phyloP scores from a whole-genome alignment of 371 early-diverging fungal species.

The Mortierella sp. region DNA sequence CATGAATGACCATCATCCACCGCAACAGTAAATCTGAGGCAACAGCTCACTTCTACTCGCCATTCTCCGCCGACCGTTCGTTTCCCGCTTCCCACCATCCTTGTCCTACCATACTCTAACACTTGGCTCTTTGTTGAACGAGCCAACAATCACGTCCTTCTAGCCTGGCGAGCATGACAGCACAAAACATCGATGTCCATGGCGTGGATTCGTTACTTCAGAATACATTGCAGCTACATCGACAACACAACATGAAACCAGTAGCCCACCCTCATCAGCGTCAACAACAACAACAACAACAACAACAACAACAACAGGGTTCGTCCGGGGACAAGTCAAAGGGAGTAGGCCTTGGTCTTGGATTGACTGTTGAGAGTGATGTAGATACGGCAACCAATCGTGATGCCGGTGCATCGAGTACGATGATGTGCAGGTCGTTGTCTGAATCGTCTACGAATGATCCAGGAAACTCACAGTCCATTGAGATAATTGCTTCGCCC shows the following conservation, averaged over 20 bases:
- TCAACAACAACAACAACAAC: not conserved
- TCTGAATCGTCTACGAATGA: not conserved
- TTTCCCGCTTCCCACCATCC: conserved; percentile 1
- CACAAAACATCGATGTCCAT: conserved; percentile 13
- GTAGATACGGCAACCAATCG: not conserved
- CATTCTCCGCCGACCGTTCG: not conserved
- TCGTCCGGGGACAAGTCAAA: not conserved
- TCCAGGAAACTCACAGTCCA: conserved; percentile 1
- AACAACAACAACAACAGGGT: not conserved
- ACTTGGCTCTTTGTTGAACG: not conserved
- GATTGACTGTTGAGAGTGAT: not conserved
- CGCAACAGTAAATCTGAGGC: not conserved
- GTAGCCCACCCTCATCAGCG: not conserved
- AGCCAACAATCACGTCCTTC: not conserved
- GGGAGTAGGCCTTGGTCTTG: not conserved
- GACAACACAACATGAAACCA: conserved; percentile 7
- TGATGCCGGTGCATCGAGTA: not conserved
- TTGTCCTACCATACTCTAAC: not conserved
- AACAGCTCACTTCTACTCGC: not conserved
- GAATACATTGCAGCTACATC: conserved; percentile 22
- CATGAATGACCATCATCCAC: not conserved
- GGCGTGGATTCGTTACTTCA: conserved; percentile 21
- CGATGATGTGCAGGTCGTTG: not conserved
- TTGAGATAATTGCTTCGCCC: conserved; percentile 5
- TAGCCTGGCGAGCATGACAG: conserved; percentile 16